Conservation (phyloP, 148 eudicot species). For the Spergularia marina region DNA sequence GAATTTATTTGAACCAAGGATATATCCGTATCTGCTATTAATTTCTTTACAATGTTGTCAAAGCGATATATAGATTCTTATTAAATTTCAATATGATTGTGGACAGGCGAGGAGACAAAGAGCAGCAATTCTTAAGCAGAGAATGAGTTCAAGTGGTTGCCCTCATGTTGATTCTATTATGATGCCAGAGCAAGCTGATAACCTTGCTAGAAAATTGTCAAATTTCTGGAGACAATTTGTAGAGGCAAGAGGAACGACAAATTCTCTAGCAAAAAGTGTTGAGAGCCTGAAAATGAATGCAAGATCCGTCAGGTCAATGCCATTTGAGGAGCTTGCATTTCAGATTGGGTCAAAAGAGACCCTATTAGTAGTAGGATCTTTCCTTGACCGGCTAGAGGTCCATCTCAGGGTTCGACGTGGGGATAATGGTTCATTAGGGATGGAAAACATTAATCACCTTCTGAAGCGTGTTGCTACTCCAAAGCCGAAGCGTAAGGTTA, state of each 20-base stretch:
- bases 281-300: slow-evolving; percentile 53
- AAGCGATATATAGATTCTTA: slow-evolving; percentile 3
- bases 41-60: neutral
- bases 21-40: neutral
- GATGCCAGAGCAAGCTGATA: slow-evolving; percentile 50
- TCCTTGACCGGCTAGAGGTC: slow-evolving; percentile 74
- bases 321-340: slow-evolving; percentile 87
- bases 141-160: slow-evolving; percentile 39
- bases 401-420: slow-evolving; percentile 49
- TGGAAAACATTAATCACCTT: slow-evolving; percentile 82
- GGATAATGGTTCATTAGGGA: slow-evolving; percentile 28
- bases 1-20: neutral
- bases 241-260: slow-evolving; percentile 60
- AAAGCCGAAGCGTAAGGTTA: slow-evolving; percentile 49
- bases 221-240: slow-evolving; percentile 78
- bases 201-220: slow-evolving; percentile 65
- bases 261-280: slow-evolving; percentile 51
- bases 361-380: slow-evolving; percentile 49
- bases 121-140: slow-evolving; percentile 70
- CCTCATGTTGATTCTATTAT: slow-evolving; percentile 32
- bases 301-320: slow-evolving; percentile 55
- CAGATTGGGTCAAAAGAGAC: slow-evolving; percentile 61
- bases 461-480: slow-evolving; percentile 83
- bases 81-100: neutral
- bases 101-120: slow-evolving; percentile 90